Conservation (phyloP, 495 filamentous ascomycete genomes). For the Xylaria castorea region DNA sequence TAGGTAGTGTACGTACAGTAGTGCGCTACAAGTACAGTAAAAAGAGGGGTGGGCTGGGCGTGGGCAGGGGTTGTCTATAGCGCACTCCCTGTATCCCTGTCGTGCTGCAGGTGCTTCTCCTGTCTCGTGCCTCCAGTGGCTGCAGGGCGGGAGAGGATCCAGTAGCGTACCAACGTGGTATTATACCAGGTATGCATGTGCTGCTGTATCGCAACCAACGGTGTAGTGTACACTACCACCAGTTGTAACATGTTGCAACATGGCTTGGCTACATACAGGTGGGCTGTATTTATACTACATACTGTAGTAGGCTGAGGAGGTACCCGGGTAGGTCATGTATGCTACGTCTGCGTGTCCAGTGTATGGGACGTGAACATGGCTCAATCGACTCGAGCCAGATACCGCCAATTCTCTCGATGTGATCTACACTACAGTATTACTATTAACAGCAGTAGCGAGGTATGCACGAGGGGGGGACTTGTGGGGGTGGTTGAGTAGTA, state of each 20-base stretch:
- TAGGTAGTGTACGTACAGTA: not conserved
- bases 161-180: constrained; percentile 17
- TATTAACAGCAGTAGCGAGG: constrained; percentile 10
- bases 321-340: not conserved
- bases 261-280: not conserved
- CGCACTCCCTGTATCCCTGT: constrained; percentile 4
- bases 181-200: constrained; percentile 5
- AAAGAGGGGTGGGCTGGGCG: constrained; percentile 10
- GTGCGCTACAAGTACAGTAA: constrained; percentile 13
- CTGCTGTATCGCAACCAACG: constrained; percentile 1
- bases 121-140: constrained; percentile 18
- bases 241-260: not conserved
- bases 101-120: constrained; percentile 11
- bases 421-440: constrained; percentile 15
- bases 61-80: constrained; percentile 8
- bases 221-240: not conserved
- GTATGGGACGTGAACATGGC: not conserved
- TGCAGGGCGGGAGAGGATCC: constrained; percentile 14
- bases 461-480: not conserved
- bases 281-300: not conserved
- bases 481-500: not conserved
- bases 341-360: not conserved
- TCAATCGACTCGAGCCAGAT: not conserved
- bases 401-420: not conserved
- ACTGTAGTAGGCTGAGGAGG: not conserved